A percentile compares a stretch with the other conserved stretches of the same genome.
phyloP scores from a whole-genome alignment of 1,284 basidiomycete species.

The Porodaedalea pini region DNA sequence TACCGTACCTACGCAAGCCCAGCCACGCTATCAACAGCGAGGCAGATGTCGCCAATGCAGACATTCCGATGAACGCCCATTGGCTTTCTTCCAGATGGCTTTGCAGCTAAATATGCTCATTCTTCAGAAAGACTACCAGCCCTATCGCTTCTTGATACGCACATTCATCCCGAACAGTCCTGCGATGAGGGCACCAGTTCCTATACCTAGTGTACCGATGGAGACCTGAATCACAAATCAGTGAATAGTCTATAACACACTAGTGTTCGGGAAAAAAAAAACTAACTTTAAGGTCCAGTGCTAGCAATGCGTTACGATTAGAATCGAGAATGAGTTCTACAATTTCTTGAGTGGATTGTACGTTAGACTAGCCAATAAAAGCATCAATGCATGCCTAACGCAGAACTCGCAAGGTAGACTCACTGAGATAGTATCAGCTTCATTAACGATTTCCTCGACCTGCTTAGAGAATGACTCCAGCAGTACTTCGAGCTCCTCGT shows the following conservation, averaged over 20 bases:
- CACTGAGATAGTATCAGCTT: slow-evolving; percentile 86
- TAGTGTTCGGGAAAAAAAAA: slow-evolving; percentile 3
- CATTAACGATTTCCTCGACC: slow-evolving; percentile 92
- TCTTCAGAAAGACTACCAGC: slow-evolving; percentile 15
- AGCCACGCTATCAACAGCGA: slow-evolving; percentile 55
- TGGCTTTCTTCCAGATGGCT: slow-evolving; percentile 67
- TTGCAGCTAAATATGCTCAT: slow-evolving; percentile 46
- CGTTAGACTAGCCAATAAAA: slow-evolving; percentile 63
- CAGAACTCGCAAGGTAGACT: slow-evolving; percentile 23
- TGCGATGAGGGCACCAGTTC: slow-evolving; percentile 87
- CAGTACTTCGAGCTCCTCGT: slow-evolving; percentile 90
- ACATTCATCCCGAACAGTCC: slow-evolving; percentile 97
- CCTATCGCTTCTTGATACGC: slow-evolving; percentile 32
- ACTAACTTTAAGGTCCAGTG: slow-evolving; percentile 82
- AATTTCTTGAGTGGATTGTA: slow-evolving; percentile 95
- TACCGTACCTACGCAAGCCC: slow-evolving; percentile 56
- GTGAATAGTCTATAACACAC: slow-evolving; percentile 5
- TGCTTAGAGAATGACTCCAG: slow-evolving; percentile 94
- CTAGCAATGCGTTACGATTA: slow-evolving; percentile 89
- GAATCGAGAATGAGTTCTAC: slow-evolving; percentile 96
- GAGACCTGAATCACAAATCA: slow-evolving; percentile 54
- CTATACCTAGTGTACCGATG: slow-evolving; percentile 92
- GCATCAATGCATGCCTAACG: slow-evolving; percentile 9
- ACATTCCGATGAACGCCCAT: slow-evolving; percentile 65
- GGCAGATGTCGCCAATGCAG: slow-evolving; percentile 49